These are phyloP conservation scores for Hydnum rufescens DNA, from an alignment of 768 basidiomycete genomes.

Conservation along the genomic window DNA sequence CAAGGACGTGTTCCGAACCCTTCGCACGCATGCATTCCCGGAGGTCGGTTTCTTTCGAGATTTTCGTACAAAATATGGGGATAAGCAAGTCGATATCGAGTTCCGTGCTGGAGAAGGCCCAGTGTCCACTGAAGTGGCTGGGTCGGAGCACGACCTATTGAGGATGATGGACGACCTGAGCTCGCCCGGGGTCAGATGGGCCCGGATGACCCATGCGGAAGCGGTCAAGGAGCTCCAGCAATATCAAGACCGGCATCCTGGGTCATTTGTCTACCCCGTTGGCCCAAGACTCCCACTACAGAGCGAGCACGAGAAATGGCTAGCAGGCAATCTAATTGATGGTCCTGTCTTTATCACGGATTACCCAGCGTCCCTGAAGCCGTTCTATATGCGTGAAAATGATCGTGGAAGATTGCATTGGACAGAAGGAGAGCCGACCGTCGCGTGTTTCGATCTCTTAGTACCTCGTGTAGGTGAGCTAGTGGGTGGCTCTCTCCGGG, in stretches of 20 bases:
- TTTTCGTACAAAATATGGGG: neutral
- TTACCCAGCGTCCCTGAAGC: slow-evolving; percentile 68
- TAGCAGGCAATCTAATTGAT: slow-evolving; percentile 44
- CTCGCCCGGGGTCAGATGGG: slow-evolving; percentile 38
- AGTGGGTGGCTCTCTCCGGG: slow-evolving; percentile 73
- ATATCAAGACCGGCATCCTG: slow-evolving; percentile 3
- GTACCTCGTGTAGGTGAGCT: slow-evolving; percentile 80
- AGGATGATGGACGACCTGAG: neutral
- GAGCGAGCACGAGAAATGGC: slow-evolving; percentile 86
- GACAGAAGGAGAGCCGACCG: slow-evolving; percentile 25
- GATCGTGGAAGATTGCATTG: slow-evolving; percentile 12
- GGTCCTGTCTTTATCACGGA: slow-evolving; percentile 84
- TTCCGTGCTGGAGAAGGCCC: neutral
- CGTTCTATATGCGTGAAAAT: slow-evolving; percentile 89
- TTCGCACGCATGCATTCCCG: slow-evolving; percentile 9
- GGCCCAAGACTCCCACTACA: slow-evolving; percentile 52
- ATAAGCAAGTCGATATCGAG: neutral
- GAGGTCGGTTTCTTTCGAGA: slow-evolving; percentile 3
- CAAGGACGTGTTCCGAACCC: slow-evolving; percentile 20
- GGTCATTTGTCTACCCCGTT: slow-evolving; percentile 18
- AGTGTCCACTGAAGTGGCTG: slow-evolving; percentile 14
- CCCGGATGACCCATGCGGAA: slow-evolving; percentile 56
- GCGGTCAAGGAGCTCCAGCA: slow-evolving; percentile 41
- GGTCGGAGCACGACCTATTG: slow-evolving; percentile 31
- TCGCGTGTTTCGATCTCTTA: slow-evolving; percentile 91